phyloP scores from a whole-genome alignment of 1,284 basidiomycete species.

The Ustilago curta region DNA sequence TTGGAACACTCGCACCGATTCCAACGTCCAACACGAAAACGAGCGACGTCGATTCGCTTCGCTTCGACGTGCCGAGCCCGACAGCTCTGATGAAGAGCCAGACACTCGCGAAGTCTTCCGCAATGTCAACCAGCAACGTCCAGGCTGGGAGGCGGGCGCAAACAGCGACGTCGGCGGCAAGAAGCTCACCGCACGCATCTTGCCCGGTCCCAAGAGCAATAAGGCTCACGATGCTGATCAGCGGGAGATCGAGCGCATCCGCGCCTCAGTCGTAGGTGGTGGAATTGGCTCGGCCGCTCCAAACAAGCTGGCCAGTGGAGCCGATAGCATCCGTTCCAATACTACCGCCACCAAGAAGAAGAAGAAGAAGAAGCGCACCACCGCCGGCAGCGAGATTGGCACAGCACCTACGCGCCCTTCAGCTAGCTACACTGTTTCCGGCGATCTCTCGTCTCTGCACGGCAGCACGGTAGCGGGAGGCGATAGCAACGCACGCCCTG shows the following conservation, averaged over 20 bases:
- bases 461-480: constrained; percentile 12
- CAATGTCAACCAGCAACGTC: constrained; percentile 57
- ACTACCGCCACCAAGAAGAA: constrained; percentile 48
- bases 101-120: constrained; percentile 57
- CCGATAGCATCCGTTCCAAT: constrained; percentile 39
- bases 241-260: constrained; percentile 52
- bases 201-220: constrained; percentile 59
- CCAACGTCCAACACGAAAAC: constrained; percentile 20
- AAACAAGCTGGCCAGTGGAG: constrained; percentile 22
- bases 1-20: constrained; percentile 51
- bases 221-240: constrained; percentile 36
- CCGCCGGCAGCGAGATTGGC: constrained; percentile 62
- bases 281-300: constrained; percentile 40
- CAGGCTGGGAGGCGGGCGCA: constrained; percentile 31
- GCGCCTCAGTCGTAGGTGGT: constrained; percentile 59
- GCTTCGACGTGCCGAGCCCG: constrained; percentile 39
- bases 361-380: constrained; percentile 53
- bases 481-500: constrained; percentile 18
- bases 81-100: constrained; percentile 63
- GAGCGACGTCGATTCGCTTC: constrained; percentile 25
- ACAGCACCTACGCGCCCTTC: constrained; percentile 57
- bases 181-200: constrained; percentile 51
- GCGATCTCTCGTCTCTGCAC: constrained; percentile 47
- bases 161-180: constrained; percentile 53
- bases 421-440: constrained; percentile 46